Evolutionary conservation across 1,284 basidiomycete species (phyloP).

Genomic region (Sanghuangporus baumii): DNA sequence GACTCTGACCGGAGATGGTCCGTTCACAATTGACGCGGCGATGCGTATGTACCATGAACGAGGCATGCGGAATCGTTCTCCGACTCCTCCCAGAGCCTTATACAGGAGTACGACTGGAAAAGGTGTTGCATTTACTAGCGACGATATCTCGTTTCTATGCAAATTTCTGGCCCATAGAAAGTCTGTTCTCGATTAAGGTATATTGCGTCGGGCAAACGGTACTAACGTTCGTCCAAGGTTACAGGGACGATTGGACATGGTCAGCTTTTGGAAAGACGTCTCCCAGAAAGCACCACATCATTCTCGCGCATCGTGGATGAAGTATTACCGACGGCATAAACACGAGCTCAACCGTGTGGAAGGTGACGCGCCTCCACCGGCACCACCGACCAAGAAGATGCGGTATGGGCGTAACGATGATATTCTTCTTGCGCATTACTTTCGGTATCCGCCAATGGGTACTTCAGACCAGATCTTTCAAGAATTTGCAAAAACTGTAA

Average conservation of each 20-base stretch:
- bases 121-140: conserved; percentile 77
- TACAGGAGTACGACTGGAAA: conserved; percentile 80
- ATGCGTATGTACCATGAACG: conserved; percentile 37
- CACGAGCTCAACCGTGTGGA: conserved; percentile 66
- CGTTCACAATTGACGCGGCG: conserved; percentile 41
- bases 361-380: conserved; percentile 60
- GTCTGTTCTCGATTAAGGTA: conserved; percentile 31
- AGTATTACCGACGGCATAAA: conserved; percentile 78
- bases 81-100: conserved; percentile 69
- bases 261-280: conserved; percentile 80
- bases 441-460: conserved; percentile 62
- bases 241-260: conserved; percentile 71
- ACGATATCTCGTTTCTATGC: conserved; percentile 69
- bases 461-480: conserved; percentile 79
- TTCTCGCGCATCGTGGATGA: conserved; percentile 85
- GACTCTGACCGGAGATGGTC: conserved; percentile 31
- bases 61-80: conserved; percentile 51
- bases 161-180: conserved; percentile 69
- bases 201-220: conserved; percentile 1
- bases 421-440: conserved; percentile 66
- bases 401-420: conserved; percentile 74
- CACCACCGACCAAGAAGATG: conserved; percentile 77
- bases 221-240: conserved; percentile 28
- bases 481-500: conserved; percentile 59
- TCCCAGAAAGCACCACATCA: conserved; percentile 79